phyloP scores from a whole-genome alignment of 2,329 filamentous ascomycete genomes.

The Colletotrichum melonis region DNA sequence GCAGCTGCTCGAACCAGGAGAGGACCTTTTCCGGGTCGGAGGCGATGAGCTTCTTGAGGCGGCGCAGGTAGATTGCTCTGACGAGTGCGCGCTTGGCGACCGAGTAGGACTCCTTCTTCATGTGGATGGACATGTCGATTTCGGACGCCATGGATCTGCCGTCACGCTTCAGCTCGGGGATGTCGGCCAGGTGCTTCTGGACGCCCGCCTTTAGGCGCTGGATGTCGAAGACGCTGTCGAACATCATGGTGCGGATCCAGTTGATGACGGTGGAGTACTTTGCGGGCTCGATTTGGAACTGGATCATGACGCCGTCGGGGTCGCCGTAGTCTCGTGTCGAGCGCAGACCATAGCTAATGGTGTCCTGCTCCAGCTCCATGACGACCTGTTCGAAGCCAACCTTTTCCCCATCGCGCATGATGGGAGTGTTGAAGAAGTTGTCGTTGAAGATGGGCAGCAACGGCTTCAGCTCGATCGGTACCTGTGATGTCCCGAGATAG shows the following conservation, averaged over 20 bases:
- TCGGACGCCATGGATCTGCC: slow-evolving; percentile 76
- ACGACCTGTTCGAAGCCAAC: slow-evolving; percentile 94
- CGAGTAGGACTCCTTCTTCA: slow-evolving; percentile 78
- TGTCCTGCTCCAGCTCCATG: slow-evolving; percentile 90
- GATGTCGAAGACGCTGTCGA: slow-evolving; percentile 88
- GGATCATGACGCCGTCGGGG: slow-evolving; percentile 82
- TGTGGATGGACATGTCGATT: slow-evolving; percentile 82
- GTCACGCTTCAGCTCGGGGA: slow-evolving; percentile 91
- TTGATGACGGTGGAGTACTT: slow-evolving; percentile 86
- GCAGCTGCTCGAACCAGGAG: slow-evolving; percentile 80
- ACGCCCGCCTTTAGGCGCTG: slow-evolving; percentile 71
- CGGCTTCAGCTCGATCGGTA: slow-evolving; percentile 87
- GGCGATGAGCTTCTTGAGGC: slow-evolving; percentile 83
- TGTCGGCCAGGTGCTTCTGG: slow-evolving; percentile 87
- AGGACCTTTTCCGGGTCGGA: slow-evolving; percentile 82
- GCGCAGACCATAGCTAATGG: slow-evolving; percentile 83
- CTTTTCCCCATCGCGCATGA: slow-evolving; percentile 78
- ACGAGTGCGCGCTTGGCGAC: slow-evolving; percentile 86
- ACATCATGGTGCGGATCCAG: slow-evolving; percentile 89
- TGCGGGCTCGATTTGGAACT: slow-evolving; percentile 87
- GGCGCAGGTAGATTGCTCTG: slow-evolving; percentile 87
- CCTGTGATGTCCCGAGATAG: slow-evolving; percentile 79
- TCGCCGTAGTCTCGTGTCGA: slow-evolving; percentile 78
- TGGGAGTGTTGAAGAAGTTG: slow-evolving; percentile 94
- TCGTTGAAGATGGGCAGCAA: slow-evolving; percentile 86